These are phyloP conservation scores for Solanum arcanum DNA, from an alignment of 257 asterid genomes.

Conservation along the genomic window DNA sequence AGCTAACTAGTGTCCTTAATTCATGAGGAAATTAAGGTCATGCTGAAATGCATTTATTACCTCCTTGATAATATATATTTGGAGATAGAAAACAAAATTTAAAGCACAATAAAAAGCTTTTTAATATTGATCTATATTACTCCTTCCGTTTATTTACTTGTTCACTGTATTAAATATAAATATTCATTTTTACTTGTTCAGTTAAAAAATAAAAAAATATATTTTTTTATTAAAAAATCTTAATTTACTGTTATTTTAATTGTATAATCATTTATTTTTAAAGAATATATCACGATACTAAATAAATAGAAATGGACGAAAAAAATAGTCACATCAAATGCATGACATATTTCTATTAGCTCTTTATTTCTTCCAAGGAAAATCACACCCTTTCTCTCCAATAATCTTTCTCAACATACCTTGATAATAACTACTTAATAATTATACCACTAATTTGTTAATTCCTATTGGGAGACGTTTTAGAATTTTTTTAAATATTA, in stretches of 20 bases:
- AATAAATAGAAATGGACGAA: neutral
- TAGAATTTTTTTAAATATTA: neutral
- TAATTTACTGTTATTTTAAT: neutral
- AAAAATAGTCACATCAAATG: neutral
- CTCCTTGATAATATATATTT: neutral
- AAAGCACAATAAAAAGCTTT: neutral
- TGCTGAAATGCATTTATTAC: neutral
- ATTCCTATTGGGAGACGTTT: neutral
- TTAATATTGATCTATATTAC: neutral
- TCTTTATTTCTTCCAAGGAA: neutral
- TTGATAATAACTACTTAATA: neutral
- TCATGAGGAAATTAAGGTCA: neutral
- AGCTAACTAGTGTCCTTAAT: neutral
- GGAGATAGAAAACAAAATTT: neutral
- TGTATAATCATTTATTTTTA: neutral
- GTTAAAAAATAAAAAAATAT: neutral
- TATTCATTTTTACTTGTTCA: neutral
- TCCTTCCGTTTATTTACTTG: neutral
- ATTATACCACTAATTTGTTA: neutral
- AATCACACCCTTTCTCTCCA: neutral
- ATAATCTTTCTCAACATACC: neutral
- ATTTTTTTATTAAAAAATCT: neutral
- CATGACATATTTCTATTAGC: neutral
- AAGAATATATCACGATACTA: accelerated
- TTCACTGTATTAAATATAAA: neutral